Evolutionary conservation across 345 rosid species (phyloP).

Genomic region (Arabidopsis suecica): DNA sequence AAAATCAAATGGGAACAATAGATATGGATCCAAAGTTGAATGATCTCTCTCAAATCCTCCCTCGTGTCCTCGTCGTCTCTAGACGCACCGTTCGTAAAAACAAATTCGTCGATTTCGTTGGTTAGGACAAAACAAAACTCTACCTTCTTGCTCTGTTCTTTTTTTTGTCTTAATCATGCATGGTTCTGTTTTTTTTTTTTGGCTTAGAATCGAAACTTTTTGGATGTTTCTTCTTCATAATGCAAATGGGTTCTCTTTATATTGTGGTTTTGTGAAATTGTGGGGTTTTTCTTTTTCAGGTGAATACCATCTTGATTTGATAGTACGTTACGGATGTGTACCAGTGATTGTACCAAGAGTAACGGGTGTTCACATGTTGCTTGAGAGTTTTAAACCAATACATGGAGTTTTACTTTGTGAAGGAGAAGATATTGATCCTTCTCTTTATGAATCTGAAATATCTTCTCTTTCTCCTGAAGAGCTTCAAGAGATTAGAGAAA

Average conservation of each 20-base stretch:
- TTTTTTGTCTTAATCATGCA: conserved; percentile 3
- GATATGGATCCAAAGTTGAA: conserved; percentile 34
- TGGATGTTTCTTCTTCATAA: neutral
- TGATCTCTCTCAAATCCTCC: conserved; percentile 60
- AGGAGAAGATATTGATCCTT: conserved; percentile 80
- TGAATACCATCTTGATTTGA: conserved; percentile 72
- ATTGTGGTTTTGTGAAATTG: neutral
- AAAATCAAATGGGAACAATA: neutral
- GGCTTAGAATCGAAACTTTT: conserved; percentile 24
- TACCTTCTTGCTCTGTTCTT: conserved; percentile 10
- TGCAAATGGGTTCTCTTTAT: conserved; percentile 30
- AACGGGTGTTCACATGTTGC: conserved; percentile 61
- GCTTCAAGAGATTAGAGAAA: conserved; percentile 70
- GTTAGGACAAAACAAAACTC: conserved; percentile 32
- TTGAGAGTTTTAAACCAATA: conserved; percentile 72
- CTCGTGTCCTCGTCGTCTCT: conserved; percentile 71
- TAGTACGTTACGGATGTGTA: conserved; percentile 65
- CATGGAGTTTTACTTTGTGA: conserved; percentile 76
- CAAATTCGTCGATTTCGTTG: conserved; percentile 70
- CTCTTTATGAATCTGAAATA: conserved; percentile 62
- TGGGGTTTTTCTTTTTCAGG: conserved; percentile 43
- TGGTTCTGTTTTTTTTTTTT: conserved; percentile 29
- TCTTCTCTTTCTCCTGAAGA: conserved; percentile 69
- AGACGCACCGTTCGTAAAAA: conserved; percentile 68
- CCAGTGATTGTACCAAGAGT: conserved; percentile 76